Conservation (phyloP, 805 yeast genomes). For the Nakazawaea ernobii region DNA sequence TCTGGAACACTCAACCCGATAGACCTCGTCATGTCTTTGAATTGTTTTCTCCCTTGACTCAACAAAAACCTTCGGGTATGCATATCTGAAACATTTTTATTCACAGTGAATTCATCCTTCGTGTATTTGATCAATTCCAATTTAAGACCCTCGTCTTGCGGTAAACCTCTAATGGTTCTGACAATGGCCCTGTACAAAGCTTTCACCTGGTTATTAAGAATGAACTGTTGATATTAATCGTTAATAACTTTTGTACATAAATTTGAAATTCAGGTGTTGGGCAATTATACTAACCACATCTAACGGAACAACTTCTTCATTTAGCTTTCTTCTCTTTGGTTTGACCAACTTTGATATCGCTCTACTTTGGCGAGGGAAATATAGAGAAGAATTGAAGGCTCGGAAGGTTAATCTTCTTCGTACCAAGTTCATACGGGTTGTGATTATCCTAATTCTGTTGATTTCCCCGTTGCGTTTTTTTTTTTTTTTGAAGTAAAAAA, state of each 20-base stretch:
- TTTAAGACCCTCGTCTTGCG: conserved; percentile 18
- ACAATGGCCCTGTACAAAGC: conserved; percentile 26
- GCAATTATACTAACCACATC: neutral
- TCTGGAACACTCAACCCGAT: conserved; percentile 7
- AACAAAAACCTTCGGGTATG: conserved; percentile 23
- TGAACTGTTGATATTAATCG: conserved; percentile 17
- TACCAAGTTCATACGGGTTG: no score
- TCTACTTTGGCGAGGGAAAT: no score
- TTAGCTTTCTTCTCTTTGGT: neutral
- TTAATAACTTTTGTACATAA: neutral
- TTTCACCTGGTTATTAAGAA: conserved; percentile 22
- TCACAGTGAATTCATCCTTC: conserved; percentile 25
- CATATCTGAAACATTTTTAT: conserved; percentile 19
- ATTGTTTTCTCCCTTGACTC: conserved; percentile 27
- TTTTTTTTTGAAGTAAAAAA: no score
- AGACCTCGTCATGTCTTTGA: conserved; percentile 17
- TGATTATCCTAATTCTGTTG: no score
- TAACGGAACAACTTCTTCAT: neutral
- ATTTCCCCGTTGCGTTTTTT: no score
- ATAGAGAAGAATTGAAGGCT: no score
- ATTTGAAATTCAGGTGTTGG: neutral
- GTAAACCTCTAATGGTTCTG: conserved; percentile 19
- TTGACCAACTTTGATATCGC: no score
- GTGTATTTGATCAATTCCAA: conserved; percentile 21
- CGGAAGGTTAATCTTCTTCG: no score